Percentiles rank a stretch among this genome's conserved stretches.
phyloP scores from a whole-genome alignment of 2,329 filamentous ascomycete species.

The Exophiala spinifera region DNA sequence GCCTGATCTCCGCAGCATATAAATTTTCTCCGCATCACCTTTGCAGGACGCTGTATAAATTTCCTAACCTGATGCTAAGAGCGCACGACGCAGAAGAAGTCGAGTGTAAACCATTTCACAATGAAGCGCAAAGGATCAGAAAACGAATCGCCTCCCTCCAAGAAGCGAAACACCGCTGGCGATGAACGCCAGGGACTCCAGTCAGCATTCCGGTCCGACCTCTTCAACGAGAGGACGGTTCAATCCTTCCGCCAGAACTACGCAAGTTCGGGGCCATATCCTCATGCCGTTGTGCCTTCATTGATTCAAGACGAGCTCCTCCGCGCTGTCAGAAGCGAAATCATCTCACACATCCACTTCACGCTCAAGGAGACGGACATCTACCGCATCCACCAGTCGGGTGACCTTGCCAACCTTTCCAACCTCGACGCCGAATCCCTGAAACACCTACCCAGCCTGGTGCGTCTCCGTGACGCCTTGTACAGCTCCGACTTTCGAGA shows the following conservation, averaged over 20 bases:
- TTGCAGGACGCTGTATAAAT: too few species aligned
- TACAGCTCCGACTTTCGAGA: slow-evolving; percentile 87
- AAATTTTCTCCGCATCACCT: not conserved
- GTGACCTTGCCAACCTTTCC: slow-evolving; percentile 93
- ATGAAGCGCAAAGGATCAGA: slow-evolving; percentile 44
- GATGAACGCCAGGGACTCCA: slow-evolving; percentile 23
- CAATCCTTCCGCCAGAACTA: slow-evolving; percentile 45
- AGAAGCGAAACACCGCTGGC: slow-evolving; percentile 22
- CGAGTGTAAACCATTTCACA: not conserved
- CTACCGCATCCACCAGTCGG: slow-evolving; percentile 98
- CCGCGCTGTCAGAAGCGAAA: slow-evolving; percentile 81
- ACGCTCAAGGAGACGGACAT: slow-evolving; percentile 99
- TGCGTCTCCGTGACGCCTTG: slow-evolving; percentile 86
- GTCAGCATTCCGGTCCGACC: slow-evolving; percentile 43
- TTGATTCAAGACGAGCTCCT: slow-evolving; percentile 79
- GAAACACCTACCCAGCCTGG: slow-evolving; percentile 80
- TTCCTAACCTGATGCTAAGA: too few species aligned
- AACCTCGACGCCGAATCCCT: slow-evolving; percentile 85
- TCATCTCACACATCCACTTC: slow-evolving; percentile 86
- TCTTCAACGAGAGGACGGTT: slow-evolving; percentile 42
- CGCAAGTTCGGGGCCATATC: slow-evolving; percentile 59
- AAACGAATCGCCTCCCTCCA: slow-evolving; percentile 12
- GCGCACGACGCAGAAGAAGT: not conserved
- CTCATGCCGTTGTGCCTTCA: slow-evolving; percentile 82
- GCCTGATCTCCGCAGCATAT: not conserved